Evolutionary conservation across 371 early-diverging fungal species (phyloP).

Genomic region (Mortierella sp.): DNA sequence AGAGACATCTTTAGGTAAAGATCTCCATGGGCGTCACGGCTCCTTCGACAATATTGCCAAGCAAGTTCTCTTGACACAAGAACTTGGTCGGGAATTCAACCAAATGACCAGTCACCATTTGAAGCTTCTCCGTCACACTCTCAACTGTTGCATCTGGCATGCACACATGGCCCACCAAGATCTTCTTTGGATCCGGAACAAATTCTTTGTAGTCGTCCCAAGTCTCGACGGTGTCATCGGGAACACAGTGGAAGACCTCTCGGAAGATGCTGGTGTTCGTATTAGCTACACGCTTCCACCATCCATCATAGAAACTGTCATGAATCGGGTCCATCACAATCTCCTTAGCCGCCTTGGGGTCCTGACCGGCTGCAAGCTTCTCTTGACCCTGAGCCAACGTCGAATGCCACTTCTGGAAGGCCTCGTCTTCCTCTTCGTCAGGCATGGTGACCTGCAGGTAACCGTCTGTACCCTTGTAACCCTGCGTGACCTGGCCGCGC

Average conservation of each 20-base stretch:
- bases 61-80: conserved; percentile 74
- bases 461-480: conserved; percentile 5
- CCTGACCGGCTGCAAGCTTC: conserved; percentile 14
- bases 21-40: conserved; percentile 68
- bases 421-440: conserved; percentile 34
- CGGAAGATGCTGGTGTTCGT: conserved; percentile 80
- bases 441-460: conserved; percentile 34
- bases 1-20: conserved; percentile 63
- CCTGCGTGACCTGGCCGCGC: too few species aligned
- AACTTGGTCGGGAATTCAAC: conserved; percentile 84
- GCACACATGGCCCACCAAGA: conserved; percentile 67
- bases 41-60: conserved; percentile 64
- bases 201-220: conserved; percentile 71
- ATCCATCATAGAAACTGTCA: conserved; percentile 65
- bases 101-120: conserved; percentile 52
- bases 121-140: conserved; percentile 36
- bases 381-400: conserved; percentile 8
- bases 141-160: conserved; percentile 54
- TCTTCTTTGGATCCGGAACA: conserved; percentile 59
- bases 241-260: conserved; percentile 85
- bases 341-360: conserved; percentile 54
- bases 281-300: conserved; percentile 75
- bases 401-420: conserved; percentile 29
- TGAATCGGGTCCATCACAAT: conserved; percentile 80
- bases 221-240: conserved; percentile 77